Base-by-base conservation (phyloP, 2,329 filamentous ascomycete genomes). In the Akanthomyces lecanii region DNA sequence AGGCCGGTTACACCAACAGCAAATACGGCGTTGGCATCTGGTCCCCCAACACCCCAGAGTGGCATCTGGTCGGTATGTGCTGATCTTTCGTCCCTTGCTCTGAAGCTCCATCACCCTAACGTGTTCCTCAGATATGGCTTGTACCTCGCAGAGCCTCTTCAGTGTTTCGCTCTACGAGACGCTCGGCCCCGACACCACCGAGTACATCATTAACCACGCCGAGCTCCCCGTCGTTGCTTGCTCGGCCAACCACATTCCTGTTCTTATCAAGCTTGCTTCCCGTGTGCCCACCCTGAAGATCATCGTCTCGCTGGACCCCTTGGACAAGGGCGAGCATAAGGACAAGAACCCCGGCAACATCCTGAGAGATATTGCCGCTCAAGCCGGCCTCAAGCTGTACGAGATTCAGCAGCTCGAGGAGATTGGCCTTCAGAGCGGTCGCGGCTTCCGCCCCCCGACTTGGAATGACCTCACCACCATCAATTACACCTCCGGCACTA, bases 81-180 rank as follows among this genome's bases (percentile, higher is more conserved):
- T 36, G 38, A 28, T 55, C 30, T 51, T 65, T 67, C 11, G n/a
- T 21, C 54, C 18, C 53, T 52, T 21, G 11, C 8, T 21, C n/a
- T n/a, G 5, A 38, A 12, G 38, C 28, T 30, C n/a, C 42, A 18
- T 42, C 18, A 50, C 42, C 25, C 64, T 65, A 45, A 65, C 57
- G 30, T 7, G 28, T 25, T 44, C 23, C 5, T 36, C 64, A 91
- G 94, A 98, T 80, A 79, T 98, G 72, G 95, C 86, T 47, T 88
- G 91, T 73, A 87, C 91, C 78, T 95, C 92, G 18, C 95, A 98
- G 76, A 86, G 89, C 11, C 85, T 98, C 36, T 98, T 84, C 78
- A 91, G 89, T 30, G 92, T 99, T 62, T 97, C 94, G 6, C 89
- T 99, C 59, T 99, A 99, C 80, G 95, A 98, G 76, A 97, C 94